phyloP scores from a whole-genome alignment of 2,329 filamentous ascomycete species.

The Thielaviopsis punctulata region DNA sequence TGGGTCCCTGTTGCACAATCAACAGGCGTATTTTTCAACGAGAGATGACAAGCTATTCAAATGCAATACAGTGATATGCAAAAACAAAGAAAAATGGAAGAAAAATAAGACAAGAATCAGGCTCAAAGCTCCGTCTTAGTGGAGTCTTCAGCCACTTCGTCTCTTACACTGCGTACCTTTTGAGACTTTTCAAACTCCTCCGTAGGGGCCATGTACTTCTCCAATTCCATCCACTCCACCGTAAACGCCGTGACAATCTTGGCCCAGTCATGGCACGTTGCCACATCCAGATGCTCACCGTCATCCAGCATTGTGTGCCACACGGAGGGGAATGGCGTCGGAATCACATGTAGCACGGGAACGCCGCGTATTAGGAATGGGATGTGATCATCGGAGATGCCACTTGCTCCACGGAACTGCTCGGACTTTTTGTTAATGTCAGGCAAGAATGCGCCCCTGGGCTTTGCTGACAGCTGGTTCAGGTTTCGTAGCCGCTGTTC shows the following conservation, averaged over 20 bases:
- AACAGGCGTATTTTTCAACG: no score
- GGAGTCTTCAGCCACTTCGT: constrained; percentile 27
- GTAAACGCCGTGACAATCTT: constrained; percentile 69
- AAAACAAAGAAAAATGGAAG: background rate
- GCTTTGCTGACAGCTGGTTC: constrained; percentile 43
- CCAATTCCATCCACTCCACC: constrained; percentile 81
- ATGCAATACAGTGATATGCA: background rate
- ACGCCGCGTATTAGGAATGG: constrained; percentile 81
- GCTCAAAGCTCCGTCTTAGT: constrained; percentile 28
- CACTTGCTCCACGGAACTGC: constrained; percentile 29
- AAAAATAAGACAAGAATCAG: background rate
- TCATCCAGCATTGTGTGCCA: constrained; percentile 84
- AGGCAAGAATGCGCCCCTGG: constrained; percentile 40
- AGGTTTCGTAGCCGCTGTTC: constrained; percentile 58
- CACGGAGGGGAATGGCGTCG: constrained; percentile 59
- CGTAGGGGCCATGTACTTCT: constrained; percentile 24
- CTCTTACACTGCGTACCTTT: constrained; percentile 25
- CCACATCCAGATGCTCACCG: constrained; percentile 63
- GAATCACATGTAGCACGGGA: constrained; percentile 77
- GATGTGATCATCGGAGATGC: constrained; percentile 72
- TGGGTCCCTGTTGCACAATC: no score
- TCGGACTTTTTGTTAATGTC: constrained; percentile 38
- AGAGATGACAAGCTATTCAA: no score
- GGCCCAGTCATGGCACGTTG: constrained; percentile 74
- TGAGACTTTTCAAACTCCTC: constrained; percentile 36